Base-by-base conservation (phyloP, 352 stramenopile species). In the Phytophthora sansomeana region DNA sequence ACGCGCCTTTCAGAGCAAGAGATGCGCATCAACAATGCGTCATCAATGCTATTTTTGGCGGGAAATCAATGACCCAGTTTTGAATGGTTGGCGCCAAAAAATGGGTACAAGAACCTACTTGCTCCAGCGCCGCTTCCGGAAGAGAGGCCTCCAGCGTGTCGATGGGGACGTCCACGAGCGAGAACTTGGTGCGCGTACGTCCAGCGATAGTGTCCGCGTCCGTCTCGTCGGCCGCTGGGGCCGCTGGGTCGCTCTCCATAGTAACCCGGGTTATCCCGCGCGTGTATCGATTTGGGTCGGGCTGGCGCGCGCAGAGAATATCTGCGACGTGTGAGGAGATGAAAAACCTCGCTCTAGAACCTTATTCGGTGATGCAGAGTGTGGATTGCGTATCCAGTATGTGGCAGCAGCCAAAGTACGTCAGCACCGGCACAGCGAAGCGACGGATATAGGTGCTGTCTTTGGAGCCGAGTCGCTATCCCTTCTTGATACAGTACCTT, bases 171-270 rank as follows among this genome's bases (percentile, higher is more conserved):
- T 92, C 74, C 50, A 90, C 82, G 32, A 94, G 80, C 51, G 86
- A 94, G 16, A 91, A 64, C 43, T 92, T 84, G 21, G 86, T 94
- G 63, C 86, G 83, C 30, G 86, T 94, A 51, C 86, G 82, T 16
- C 62, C 51, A 10, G 86, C 83, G 62, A 94, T 94, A 17, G 78
- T 91, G 62, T 88, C 78, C 4, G n/a, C 61, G 13, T 65, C 71
- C 1, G 21, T 56, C 6, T 61, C 41, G 26, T 50, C 36, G 28
- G 46, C 57, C 6, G 30, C 38, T 16, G 29, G 55, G 10, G 28
- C 43, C 6, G 8, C 36, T 30, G 41, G 13, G 17, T 17, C 55
- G 10, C 68, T 48, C 49, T 48, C 47, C 56, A 69, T 67, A 17
- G 29, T 42, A 33, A 41, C 10, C 5, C 19, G 1, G 8, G n/a